Conservation (phyloP, 257 asterid species). For the Nemophila menziesii region DNA sequence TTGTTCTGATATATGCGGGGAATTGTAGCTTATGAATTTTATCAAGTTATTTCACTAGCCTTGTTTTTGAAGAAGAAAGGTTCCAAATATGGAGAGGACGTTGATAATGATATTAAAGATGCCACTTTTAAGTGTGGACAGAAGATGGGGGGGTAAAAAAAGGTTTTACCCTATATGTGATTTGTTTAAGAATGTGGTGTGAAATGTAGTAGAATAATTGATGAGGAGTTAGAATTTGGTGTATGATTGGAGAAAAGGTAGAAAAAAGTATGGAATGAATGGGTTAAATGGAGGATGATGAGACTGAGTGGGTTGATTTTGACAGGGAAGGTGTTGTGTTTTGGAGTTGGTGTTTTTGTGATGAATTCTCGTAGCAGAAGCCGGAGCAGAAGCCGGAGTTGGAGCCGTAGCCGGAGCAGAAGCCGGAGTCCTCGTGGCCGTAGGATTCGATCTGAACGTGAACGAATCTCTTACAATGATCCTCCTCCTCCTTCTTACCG, state of each 20-base stretch:
- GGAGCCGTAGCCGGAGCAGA: conserved; percentile 11
- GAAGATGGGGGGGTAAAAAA: neutral
- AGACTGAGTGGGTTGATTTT: conserved; percentile 10
- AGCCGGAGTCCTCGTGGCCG: conserved; percentile 17
- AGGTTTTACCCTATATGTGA: neutral
- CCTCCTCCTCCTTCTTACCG: conserved; percentile 14
- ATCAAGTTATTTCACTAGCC: too few species aligned
- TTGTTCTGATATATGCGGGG: too few species aligned
- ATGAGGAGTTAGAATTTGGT: conserved; percentile 6
- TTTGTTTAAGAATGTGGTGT: neutral
- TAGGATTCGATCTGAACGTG: conserved; percentile 12
- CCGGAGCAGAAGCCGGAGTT: conserved; percentile 17
- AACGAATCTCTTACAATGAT: conserved; percentile 11
- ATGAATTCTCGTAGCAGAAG: conserved; percentile 14
- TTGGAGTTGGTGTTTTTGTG: neutral
- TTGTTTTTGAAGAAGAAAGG: too few species aligned
- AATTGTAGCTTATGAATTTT: too few species aligned
- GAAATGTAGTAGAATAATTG: conserved; percentile 2
- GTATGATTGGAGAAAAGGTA: conserved; percentile 4
- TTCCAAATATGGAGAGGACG: neutral
- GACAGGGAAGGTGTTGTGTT: conserved; percentile 10
- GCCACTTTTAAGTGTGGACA: neutral
- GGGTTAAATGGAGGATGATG: conserved; percentile 10
- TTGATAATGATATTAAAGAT: too few species aligned
- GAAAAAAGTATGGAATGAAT: conserved; percentile 10